Evolutionary conservation across 805 yeast genomes (phyloP), one percentile per base, ranked within the genome.

Genomic region (Saturnispora gosingensis): DNA sequence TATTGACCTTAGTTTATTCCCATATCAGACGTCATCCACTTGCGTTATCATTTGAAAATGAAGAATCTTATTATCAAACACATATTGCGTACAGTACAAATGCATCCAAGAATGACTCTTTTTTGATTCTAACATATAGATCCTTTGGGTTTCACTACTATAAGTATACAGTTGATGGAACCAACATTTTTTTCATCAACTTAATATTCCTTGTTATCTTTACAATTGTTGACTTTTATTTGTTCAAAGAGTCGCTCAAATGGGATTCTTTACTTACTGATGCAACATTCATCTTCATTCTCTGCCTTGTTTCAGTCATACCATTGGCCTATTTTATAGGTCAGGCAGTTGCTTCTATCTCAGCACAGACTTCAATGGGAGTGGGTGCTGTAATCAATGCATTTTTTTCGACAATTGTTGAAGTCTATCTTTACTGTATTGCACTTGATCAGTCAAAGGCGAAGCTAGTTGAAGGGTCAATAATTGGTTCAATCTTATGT

Each of bases 291-390:
- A 76, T 88, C 43, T 93, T 93, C 61, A 72, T 80, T 44, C 69
- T 88, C 16, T 85, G 97, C 65, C 69, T 93, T 53, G 73, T 85
- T 46, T 86, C 97, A 1, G 88, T 93, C 53, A 78, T 93, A 36
- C 99, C 99, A 6, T 72, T 93, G 58, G 98, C 99, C 0, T 91
- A 93, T 64, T 93, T 89, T 68, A 90, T 93, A 59, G 99, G 99
- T 3, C 98, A 91, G 67, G 98, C 98, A 5, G 99, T 93, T n/a
- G 99, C 99, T 0, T 90, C 98, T 2, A 93, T 93, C 53, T 86
- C 96, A 6, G 98, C 99, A 0, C 99, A 93, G 70, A 88, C 97
- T 0, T 90, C 97, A 0, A 93, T 93, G 99, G 97, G 98, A 28
- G 82, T 93, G 54, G 98, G 98, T 72, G 99, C 99, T 1, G 97